Evolutionary conservation across 768 basidiomycete species (phyloP).

Genomic region (Rickenella mellea): DNA sequence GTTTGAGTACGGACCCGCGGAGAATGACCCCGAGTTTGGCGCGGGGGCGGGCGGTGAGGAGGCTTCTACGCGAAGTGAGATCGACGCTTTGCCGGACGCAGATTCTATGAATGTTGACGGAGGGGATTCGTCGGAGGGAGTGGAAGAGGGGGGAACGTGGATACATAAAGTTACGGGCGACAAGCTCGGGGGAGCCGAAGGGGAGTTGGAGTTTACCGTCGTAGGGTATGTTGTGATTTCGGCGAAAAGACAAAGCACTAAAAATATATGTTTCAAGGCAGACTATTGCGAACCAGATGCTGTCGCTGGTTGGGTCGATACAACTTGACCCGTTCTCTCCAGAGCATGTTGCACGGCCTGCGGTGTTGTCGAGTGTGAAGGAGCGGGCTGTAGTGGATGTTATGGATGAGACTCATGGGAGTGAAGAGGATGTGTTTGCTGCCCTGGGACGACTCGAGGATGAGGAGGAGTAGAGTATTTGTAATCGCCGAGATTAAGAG

Average conservation of each 20-base stretch:
- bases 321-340: conserved; percentile 68
- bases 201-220: conserved; percentile 74
- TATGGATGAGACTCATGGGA: conserved; percentile 69
- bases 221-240: conserved; percentile 53
- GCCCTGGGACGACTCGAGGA: no score
- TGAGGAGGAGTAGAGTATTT: no score
- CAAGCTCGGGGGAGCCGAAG: conserved; percentile 56
- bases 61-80: conserved; percentile 2
- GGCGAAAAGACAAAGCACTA: background rate
- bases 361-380: conserved; percentile 13
- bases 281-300: conserved; percentile 88
- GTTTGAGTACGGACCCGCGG: conserved; percentile 79
- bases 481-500: no score
- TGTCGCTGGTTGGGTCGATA: conserved; percentile 80
- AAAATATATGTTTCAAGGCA: conserved; percentile 35
- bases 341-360: conserved; percentile 33
- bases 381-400: conserved; percentile 25
- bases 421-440: conserved; percentile 46
- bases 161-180: conserved; percentile 62
- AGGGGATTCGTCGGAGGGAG: conserved; percentile 15
- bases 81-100: conserved; percentile 13
- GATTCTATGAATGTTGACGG: conserved; percentile 12
- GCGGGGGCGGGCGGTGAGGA: conserved; percentile 16
- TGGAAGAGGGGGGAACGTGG: conserved; percentile 58
- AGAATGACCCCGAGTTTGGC: conserved; percentile 73